A percentile compares a stretch with the other conserved stretches of the same genome.
These are phyloP conservation scores for Saccharomyces hybrid DNA, from an alignment of 1,139 yeast genomes.

Conservation along the genomic window DNA sequence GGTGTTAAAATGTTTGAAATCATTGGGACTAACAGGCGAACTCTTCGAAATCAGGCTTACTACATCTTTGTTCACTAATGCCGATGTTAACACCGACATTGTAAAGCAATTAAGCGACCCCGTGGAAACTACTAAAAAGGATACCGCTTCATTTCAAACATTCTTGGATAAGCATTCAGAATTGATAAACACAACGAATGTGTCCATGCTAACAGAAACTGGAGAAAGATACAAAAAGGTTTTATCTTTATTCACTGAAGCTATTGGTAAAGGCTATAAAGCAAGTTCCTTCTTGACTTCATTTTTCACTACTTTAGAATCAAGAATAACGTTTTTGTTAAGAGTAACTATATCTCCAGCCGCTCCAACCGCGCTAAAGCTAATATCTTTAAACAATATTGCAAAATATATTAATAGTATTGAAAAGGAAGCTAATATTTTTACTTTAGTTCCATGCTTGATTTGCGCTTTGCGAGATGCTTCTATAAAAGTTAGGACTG, in stretches of 20 bases:
- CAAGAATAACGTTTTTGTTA: slow-evolving; percentile 47
- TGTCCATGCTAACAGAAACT: slow-evolving; percentile 29
- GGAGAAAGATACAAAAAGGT: slow-evolving; percentile 41
- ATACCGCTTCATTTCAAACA: slow-evolving; percentile 26
- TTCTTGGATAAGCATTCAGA: slow-evolving; percentile 28
- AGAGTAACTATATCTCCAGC: slow-evolving; percentile 49
- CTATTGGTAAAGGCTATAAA: slow-evolving; percentile 33
- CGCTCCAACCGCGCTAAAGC: slow-evolving; percentile 49
- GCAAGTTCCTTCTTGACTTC: slow-evolving; percentile 31
- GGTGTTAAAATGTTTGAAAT: slow-evolving; percentile 38
- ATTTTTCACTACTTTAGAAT: slow-evolving; percentile 34
- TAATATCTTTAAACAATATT: slow-evolving; percentile 39
- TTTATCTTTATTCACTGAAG: slow-evolving; percentile 37
- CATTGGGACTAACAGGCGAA: slow-evolving; percentile 38
- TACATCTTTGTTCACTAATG: slow-evolving; percentile 40
- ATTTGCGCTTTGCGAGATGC: slow-evolving; percentile 36
- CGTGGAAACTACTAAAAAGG: slow-evolving; percentile 23
- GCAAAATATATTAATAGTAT: slow-evolving; percentile 34
- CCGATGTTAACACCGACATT: slow-evolving; percentile 25
- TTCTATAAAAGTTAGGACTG: slow-evolving; percentile 35
- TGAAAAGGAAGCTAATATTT: slow-evolving; percentile 33
- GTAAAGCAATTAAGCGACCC: slow-evolving; percentile 20
- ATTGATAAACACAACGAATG: slow-evolving; percentile 23
- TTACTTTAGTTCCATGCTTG: slow-evolving; percentile 39
- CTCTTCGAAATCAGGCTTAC: slow-evolving; percentile 64